Percentiles rank a stretch among this genome's conserved stretches.
Evolutionary conservation across 1,284 basidiomycete species (phyloP).

Genomic region (Rhodotorula sp.): DNA sequence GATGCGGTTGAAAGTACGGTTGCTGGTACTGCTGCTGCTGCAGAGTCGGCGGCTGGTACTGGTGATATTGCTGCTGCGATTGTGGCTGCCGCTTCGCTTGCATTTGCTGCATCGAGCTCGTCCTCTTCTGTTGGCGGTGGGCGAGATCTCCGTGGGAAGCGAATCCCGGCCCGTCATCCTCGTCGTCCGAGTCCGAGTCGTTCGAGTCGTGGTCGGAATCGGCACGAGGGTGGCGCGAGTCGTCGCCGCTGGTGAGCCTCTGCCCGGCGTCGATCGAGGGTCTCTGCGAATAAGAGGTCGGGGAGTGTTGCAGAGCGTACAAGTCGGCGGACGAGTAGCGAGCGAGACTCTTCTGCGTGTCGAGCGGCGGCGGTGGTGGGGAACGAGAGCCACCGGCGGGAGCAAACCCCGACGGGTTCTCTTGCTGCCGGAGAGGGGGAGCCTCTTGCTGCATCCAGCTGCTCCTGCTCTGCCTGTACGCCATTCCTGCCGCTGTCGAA

Average conservation of each 20-base stretch:
- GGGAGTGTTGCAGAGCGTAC: constrained; percentile 9
- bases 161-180: constrained; percentile 17
- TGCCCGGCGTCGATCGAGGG: background rate
- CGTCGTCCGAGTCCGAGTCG: constrained; percentile 5
- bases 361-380: background rate
- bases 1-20: background rate
- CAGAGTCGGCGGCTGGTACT: background rate
- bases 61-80: background rate
- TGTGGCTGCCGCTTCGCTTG: background rate
- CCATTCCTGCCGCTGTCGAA: too few relatives aligned
- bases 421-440: too few relatives aligned
- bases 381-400: too few relatives aligned
- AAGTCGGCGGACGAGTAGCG: constrained; percentile 26
- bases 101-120: background rate
- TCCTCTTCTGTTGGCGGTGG: background rate
- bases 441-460: too few relatives aligned
- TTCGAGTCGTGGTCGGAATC: background rate
- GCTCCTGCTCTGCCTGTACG: too few relatives aligned
- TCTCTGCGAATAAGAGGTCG: background rate
- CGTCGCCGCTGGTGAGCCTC: background rate
- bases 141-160: constrained; percentile 8
- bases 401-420: too few relatives aligned
- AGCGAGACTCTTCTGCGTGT: background rate
- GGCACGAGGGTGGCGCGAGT: too few relatives aligned
- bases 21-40: background rate